A percentile compares a stretch with the other conserved stretches of the same genome.
Evolutionary conservation across 805 yeast species (phyloP).

Genomic region (Cyberlindnera veronae): DNA sequence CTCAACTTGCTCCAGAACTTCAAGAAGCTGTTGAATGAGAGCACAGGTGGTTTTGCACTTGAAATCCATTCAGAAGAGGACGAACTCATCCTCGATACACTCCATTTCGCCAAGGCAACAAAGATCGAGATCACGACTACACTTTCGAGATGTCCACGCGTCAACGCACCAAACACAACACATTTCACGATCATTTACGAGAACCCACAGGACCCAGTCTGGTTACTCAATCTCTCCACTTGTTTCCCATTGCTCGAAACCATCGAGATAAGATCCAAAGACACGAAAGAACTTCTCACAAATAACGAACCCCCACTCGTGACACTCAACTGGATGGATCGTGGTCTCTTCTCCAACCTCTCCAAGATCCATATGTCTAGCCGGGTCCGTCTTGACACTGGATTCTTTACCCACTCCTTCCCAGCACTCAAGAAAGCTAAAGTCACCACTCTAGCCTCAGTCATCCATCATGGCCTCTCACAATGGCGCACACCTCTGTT

Average conservation of each 20-base stretch:
- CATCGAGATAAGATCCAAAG: slow-evolving; percentile 5
- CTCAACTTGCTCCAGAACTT: neutral
- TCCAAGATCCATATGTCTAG: slow-evolving; percentile 7
- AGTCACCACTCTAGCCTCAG: slow-evolving; percentile 2
- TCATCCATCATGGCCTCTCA: slow-evolving; percentile 3
- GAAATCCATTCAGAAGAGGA: slow-evolving; percentile 29
- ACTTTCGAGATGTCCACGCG: neutral
- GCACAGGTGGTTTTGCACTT: neutral
- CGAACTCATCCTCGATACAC: slow-evolving; percentile 46
- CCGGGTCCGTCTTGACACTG: slow-evolving; percentile 5
- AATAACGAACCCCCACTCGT: slow-evolving; percentile 7
- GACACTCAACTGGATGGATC: slow-evolving; percentile 3
- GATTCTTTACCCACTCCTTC: slow-evolving; percentile 9
- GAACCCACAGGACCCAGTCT: slow-evolving; percentile 1
- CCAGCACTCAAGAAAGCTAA: slow-evolving; percentile 5
- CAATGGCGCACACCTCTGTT: slow-evolving; percentile 6
- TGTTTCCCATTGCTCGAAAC: slow-evolving; percentile 1
- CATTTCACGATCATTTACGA: slow-evolving; percentile 5
- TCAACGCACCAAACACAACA: slow-evolving; percentile 1
- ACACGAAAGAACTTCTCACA: slow-evolving; percentile 1
- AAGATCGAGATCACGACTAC: slow-evolving; percentile 1
- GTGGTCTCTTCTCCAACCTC: slow-evolving; percentile 4
- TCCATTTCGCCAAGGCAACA: neutral
- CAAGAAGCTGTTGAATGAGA: neutral
- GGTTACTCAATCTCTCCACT: slow-evolving; percentile 1